Evolutionary conservation across 2,329 filamentous ascomycete species (phyloP).

Genomic region (Phaeomoniella chlamydospora): DNA sequence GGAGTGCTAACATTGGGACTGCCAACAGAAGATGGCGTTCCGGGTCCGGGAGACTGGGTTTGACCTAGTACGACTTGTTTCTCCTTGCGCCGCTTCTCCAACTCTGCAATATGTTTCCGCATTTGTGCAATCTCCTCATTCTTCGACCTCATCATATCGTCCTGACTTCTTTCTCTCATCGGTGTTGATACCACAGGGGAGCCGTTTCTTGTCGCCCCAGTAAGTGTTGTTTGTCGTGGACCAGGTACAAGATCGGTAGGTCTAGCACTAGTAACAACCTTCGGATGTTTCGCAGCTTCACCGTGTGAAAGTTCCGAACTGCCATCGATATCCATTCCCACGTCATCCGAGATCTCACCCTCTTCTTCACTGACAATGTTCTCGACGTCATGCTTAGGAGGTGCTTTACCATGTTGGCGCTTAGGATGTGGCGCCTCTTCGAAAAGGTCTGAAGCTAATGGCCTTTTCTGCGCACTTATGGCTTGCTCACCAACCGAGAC

Average conservation of each 20-base stretch:
- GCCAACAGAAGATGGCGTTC: slow-evolving; percentile 6
- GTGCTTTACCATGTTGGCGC: slow-evolving; percentile 47
- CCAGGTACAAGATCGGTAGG: no score
- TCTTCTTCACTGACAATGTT: slow-evolving; percentile 77
- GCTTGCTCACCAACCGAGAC: background rate
- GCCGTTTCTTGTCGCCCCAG: no score
- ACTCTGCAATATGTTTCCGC: slow-evolving; percentile 33
- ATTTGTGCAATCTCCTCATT: slow-evolving; percentile 33
- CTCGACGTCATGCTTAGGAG: slow-evolving; percentile 50
- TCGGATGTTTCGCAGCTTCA: no score
- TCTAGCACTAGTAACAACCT: no score
- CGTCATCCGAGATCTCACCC: slow-evolving; percentile 38
- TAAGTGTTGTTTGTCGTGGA: no score
- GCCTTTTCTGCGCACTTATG: slow-evolving; percentile 33
- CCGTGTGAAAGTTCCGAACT: slow-evolving; percentile 5
- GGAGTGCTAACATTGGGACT: background rate
- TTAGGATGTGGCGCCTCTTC: slow-evolving; percentile 42
- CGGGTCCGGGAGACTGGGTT: slow-evolving; percentile 18
- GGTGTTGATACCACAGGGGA: no score
- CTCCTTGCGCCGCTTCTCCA: slow-evolving; percentile 27
- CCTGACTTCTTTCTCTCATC: slow-evolving; percentile 19
- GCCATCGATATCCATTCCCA: slow-evolving; percentile 4
- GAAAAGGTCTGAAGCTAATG: slow-evolving; percentile 53
- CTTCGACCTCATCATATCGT: slow-evolving; percentile 28
- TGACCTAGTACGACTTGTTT: slow-evolving; percentile 20